A percentile compares a stretch with the other conserved stretches of the same genome.
Evolutionary conservation across 2,329 filamentous ascomycete genomes (phyloP).

Genomic region (Ophiognomonia clavigignenti-juglandacearum): DNA sequence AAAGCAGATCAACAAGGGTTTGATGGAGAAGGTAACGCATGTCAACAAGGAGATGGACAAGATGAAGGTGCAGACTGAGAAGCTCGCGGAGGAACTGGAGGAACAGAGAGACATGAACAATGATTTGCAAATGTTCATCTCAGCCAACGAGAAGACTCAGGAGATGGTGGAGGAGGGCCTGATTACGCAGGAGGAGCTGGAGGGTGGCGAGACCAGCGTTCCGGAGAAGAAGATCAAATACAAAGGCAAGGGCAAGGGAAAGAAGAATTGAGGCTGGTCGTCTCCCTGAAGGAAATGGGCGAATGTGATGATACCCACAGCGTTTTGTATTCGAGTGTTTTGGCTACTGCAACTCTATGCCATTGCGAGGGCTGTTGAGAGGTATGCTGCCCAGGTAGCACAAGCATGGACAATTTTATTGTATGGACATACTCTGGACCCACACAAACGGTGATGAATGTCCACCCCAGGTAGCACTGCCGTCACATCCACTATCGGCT

Average conservation of each 20-base stretch:
- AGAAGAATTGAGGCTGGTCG: slow-evolving; percentile 20
- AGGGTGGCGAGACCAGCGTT: slow-evolving; percentile 66
- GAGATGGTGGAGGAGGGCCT: slow-evolving; percentile 59
- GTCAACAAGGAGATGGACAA: slow-evolving; percentile 58
- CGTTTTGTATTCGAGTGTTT: neutral
- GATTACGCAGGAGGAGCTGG: slow-evolving; percentile 64
- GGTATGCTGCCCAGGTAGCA: no score
- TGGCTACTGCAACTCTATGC: no score
- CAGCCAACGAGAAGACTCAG: slow-evolving; percentile 73
- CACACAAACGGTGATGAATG: no score
- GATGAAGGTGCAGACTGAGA: slow-evolving; percentile 52
- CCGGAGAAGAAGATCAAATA: slow-evolving; percentile 44
- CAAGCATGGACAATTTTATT: no score
- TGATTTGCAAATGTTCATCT: slow-evolving; percentile 84
- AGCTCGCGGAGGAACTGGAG: slow-evolving; percentile 56
- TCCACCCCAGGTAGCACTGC: no score
- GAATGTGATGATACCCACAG: neutral
- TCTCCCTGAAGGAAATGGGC: neutral
- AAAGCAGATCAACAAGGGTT: slow-evolving; percentile 73
- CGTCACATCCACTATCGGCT: neutral
- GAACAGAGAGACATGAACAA: slow-evolving; percentile 83
- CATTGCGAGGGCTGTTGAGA: no score
- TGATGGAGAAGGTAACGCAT: slow-evolving; percentile 78
- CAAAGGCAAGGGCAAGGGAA: slow-evolving; percentile 50
- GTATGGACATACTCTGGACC: no score